Percentiles rank a stretch among this genome's conserved stretches.
phyloP scores from a whole-genome alignment of 2,329 filamentous ascomycete genomes.

The Raffaelea albimanens region DNA sequence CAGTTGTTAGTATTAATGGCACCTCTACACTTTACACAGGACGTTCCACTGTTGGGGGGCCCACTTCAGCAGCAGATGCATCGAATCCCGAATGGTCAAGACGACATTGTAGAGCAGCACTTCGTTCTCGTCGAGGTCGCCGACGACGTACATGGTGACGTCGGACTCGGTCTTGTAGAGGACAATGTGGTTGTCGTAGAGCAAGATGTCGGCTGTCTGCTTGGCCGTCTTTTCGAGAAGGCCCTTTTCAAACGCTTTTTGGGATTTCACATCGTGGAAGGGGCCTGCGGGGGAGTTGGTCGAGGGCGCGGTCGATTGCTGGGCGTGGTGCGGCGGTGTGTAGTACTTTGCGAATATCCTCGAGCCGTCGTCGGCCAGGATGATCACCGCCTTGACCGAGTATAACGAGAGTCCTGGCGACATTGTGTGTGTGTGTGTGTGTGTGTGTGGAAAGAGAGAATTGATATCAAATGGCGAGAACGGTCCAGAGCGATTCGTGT shows the following conservation, averaged over 20 bases:
- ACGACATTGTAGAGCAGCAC: slow-evolving; percentile 93
- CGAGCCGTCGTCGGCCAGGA: slow-evolving; percentile 79
- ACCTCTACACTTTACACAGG: too few relatives aligned
- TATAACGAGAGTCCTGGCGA: slow-evolving; percentile 15
- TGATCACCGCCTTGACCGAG: slow-evolving; percentile 23
- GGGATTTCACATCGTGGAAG: slow-evolving; percentile 82
- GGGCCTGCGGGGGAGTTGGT: slow-evolving; percentile 30
- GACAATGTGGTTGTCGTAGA: slow-evolving; percentile 93
- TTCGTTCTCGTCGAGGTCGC: slow-evolving; percentile 89
- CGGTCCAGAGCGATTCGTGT: too few relatives aligned
- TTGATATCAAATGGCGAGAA: too few relatives aligned
- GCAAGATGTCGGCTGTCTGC: slow-evolving; percentile 88
- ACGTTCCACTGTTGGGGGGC: not conserved
- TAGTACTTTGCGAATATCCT: slow-evolving; percentile 96
- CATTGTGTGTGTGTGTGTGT: slow-evolving; percentile 11
- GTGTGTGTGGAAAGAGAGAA: not conserved
- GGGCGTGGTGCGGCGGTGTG: slow-evolving; percentile 44
- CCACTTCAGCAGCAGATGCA: slow-evolving; percentile 85
- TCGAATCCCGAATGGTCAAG: slow-evolving; percentile 77
- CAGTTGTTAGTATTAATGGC: not conserved
- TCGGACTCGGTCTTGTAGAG: slow-evolving; percentile 98
- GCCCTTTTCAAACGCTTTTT: slow-evolving; percentile 95
- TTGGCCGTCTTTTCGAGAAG: slow-evolving; percentile 91
- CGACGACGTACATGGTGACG: slow-evolving; percentile 89
- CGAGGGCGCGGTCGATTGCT: not conserved